These are phyloP conservation scores for Penicillium psychrosexuale DNA, from an alignment of 2,329 filamentous ascomycete species.

Conservation along the genomic window DNA sequence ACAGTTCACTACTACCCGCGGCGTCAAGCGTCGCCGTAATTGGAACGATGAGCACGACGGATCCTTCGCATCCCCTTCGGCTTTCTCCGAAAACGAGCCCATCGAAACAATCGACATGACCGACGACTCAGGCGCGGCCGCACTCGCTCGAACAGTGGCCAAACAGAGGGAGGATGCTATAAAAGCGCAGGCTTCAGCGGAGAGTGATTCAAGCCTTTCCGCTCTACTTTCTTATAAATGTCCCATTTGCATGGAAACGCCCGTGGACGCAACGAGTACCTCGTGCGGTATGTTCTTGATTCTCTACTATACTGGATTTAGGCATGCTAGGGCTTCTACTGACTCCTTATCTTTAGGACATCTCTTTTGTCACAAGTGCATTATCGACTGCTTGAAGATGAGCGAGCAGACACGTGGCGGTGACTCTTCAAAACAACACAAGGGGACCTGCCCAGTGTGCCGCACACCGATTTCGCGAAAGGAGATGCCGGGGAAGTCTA, in stretches of 20 bases:
- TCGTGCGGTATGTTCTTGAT: slow-evolving; percentile 52
- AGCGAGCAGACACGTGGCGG: slow-evolving; percentile 47
- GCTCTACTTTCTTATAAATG: slow-evolving; percentile 53
- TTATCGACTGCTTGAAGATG: slow-evolving; percentile 58
- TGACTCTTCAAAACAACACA: slow-evolving; percentile 28
- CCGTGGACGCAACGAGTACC: slow-evolving; percentile 58
- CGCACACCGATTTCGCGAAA: slow-evolving; percentile 40
- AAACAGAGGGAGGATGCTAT: slow-evolving; percentile 38
- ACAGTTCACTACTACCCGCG: background rate
- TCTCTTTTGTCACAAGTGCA: slow-evolving; percentile 62
- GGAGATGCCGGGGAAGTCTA: slow-evolving; percentile 34
- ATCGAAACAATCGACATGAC: slow-evolving; percentile 53
- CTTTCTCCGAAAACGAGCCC: slow-evolving; percentile 15
- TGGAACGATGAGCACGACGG: background rate
- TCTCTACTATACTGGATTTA: background rate
- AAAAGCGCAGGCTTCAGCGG: background rate
- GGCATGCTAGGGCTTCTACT: background rate
- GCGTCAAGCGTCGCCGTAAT: slow-evolving; percentile 13
- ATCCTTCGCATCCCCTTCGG: slow-evolving; percentile 6
- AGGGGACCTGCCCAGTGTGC: slow-evolving; percentile 47
- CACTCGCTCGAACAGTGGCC: slow-evolving; percentile 47
- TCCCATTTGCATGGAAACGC: slow-evolving; percentile 63
- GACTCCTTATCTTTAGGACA: slow-evolving; percentile 47
- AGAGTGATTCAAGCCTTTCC: slow-evolving; percentile 16
- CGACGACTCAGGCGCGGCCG: slow-evolving; percentile 40